These are phyloP conservation scores for Tricholoma matsutake DNA, from an alignment of 768 basidiomycete species.

Conservation along the genomic window DNA sequence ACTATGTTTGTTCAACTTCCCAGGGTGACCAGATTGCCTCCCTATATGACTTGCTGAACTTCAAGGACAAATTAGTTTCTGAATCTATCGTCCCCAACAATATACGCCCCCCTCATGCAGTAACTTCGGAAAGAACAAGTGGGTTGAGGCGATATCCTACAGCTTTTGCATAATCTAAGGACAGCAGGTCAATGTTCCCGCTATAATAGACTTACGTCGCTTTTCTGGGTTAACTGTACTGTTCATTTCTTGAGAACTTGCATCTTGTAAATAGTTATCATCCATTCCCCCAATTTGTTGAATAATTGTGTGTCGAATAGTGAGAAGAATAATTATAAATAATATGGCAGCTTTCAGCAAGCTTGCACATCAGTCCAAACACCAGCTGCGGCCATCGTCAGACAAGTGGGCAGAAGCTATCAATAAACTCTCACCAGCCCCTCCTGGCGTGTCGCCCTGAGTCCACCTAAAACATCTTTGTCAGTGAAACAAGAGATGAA, in stretches of 20 bases:
- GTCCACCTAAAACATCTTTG: conserved; percentile 41
- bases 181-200: conserved; percentile 5
- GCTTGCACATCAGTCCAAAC: conserved; percentile 52
- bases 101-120: conserved; percentile 8
- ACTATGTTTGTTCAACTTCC: conserved; percentile 3
- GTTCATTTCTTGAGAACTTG: background rate
- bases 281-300: background rate
- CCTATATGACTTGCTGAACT: conserved; percentile 78
- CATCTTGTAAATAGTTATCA: conserved; percentile 10
- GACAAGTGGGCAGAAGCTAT: background rate
- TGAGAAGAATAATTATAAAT: background rate
- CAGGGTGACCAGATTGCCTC: conserved; percentile 95
- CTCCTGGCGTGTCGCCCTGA: conserved; percentile 52
- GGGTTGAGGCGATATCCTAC: background rate
- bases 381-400: conserved; percentile 33
- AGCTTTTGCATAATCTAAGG: background rate
- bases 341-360: conserved; percentile 30
- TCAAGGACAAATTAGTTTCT: conserved; percentile 58
- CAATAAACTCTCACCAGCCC: conserved; percentile 34
- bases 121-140: conserved; percentile 2
- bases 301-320: background rate
- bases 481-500: background rate
- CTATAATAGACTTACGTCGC: background rate
- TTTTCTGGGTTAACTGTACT: background rate
- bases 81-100: conserved; percentile 23